Conservation (phyloP, 371 early-diverging fungal species). For the Rhizomucor pusillus region DNA sequence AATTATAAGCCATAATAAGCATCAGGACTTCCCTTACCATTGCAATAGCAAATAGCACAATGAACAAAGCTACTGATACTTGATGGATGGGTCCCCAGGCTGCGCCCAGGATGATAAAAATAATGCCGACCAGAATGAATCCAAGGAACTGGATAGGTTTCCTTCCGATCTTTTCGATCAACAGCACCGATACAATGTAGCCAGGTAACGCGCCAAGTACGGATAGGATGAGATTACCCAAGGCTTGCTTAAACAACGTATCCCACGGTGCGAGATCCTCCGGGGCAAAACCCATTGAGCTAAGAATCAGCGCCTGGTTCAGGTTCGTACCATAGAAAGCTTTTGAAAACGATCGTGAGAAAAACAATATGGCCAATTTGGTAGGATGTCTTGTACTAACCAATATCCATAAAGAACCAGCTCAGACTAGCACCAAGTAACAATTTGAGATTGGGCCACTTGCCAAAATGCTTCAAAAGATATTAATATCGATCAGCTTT, state of each 20-base stretch:
- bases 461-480: constrained; percentile 11
- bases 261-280: constrained; percentile 25
- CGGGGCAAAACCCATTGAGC: constrained; percentile 41
- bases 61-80: constrained; percentile 34
- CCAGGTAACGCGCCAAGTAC: constrained; percentile 57
- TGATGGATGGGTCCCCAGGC: constrained; percentile 35
- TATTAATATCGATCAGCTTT: no score
- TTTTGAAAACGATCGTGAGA: no score
- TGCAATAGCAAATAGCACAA: constrained; percentile 42
- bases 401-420: constrained; percentile 26
- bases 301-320: constrained; percentile 49
- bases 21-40: constrained; percentile 21
- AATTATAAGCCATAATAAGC: background rate
- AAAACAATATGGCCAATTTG: background rate
- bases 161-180: constrained; percentile 74
- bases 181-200: constrained; percentile 59
- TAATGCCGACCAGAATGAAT: constrained; percentile 63
- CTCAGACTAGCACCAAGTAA: constrained; percentile 16
- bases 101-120: constrained; percentile 66
- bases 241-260: constrained; percentile 33
- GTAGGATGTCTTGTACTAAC: background rate
- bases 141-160: constrained; percentile 75
- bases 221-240: constrained; percentile 61
- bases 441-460: constrained; percentile 16
- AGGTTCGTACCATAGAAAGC: constrained; percentile 52